phyloP scores from a whole-genome alignment of 2,329 filamentous ascomycete genomes.

The Mollisia scopiformis region DNA sequence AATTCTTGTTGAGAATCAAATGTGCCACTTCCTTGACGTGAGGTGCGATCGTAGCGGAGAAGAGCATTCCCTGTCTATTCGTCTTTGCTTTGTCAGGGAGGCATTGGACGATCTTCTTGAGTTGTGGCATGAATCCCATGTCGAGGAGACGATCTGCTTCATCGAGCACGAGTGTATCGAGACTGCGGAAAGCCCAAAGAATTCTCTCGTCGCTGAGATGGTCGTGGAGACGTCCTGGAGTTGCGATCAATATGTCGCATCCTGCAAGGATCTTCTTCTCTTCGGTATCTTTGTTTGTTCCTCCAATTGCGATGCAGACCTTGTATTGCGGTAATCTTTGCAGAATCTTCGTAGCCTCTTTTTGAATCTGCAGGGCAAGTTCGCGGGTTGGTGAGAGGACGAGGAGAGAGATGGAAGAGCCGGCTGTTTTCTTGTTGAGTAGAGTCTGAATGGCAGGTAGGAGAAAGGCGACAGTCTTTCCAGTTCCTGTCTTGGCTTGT shows the following conservation, averaged over 20 bases:
- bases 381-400: slow-evolving; percentile 81
- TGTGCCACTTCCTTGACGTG: slow-evolving; percentile 80
- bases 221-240: slow-evolving; percentile 84
- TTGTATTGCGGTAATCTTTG: slow-evolving; percentile 40
- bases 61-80: slow-evolving; percentile 88
- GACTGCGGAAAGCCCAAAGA: slow-evolving; percentile 49
- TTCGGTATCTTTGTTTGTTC: slow-evolving; percentile 75
- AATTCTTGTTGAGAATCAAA: slow-evolving; percentile 78
- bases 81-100: slow-evolving; percentile 67
- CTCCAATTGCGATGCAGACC: slow-evolving; percentile 84
- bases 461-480: slow-evolving; percentile 94
- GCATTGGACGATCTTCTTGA: slow-evolving; percentile 59
- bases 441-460: slow-evolving; percentile 79
- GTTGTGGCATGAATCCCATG: slow-evolving; percentile 77
- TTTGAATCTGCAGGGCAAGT: slow-evolving; percentile 78
- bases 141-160: slow-evolving; percentile 99
- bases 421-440: slow-evolving; percentile 44
- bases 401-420: slow-evolving; percentile 62
- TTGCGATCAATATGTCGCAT: slow-evolving; percentile 88
- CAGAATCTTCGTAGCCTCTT: slow-evolving; percentile 62
- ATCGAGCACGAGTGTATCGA: slow-evolving; percentile 92
- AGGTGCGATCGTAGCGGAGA: slow-evolving; percentile 88
- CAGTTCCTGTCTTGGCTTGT: slow-evolving; percentile 95
- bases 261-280: slow-evolving; percentile 71
- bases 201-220: slow-evolving; percentile 62